phyloP scores from a whole-genome alignment of 345 rosid species.

The Laguncularia racemosa region DNA sequence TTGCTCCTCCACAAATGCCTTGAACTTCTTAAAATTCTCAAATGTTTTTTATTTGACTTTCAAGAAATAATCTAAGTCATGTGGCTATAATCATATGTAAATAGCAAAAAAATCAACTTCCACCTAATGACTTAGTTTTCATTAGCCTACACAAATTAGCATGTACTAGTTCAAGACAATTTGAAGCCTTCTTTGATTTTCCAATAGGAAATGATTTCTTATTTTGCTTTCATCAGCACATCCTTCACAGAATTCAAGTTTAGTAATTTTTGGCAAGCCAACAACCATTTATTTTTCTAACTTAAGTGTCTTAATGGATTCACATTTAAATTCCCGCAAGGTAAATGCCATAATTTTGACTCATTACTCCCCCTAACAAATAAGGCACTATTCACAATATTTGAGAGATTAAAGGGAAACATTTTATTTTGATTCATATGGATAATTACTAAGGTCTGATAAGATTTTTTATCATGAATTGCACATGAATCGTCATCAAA shows the following conservation, averaged over 20 bases:
- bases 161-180: constrained; percentile 3
- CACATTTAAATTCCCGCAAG: not conserved
- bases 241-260: constrained; percentile 4
- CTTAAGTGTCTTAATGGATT: not conserved
- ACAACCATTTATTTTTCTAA: constrained; percentile 2
- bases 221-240: not conserved
- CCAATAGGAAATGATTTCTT: too few species aligned
- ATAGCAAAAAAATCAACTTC: not conserved
- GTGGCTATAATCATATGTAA: constrained; percentile 5
- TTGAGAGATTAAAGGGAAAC: constrained; percentile 3
- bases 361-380: not conserved
- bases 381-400: not conserved
- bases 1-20: not conserved
- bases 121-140: not conserved
- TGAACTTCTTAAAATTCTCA: not conserved
- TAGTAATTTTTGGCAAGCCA: not conserved
- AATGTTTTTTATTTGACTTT: not conserved
- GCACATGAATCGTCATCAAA: constrained; percentile 2
- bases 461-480: constrained; percentile 1
- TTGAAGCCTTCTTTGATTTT: not conserved
- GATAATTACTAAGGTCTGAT: not conserved
- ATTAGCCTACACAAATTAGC: constrained; percentile 1
- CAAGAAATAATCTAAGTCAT: constrained; percentile 4
- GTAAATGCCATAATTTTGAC: not conserved
- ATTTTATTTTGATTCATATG: constrained; percentile 1